Evolutionary conservation across 106 monocot species (phyloP).

Genomic region (Platanthera guangdongensis): DNA sequence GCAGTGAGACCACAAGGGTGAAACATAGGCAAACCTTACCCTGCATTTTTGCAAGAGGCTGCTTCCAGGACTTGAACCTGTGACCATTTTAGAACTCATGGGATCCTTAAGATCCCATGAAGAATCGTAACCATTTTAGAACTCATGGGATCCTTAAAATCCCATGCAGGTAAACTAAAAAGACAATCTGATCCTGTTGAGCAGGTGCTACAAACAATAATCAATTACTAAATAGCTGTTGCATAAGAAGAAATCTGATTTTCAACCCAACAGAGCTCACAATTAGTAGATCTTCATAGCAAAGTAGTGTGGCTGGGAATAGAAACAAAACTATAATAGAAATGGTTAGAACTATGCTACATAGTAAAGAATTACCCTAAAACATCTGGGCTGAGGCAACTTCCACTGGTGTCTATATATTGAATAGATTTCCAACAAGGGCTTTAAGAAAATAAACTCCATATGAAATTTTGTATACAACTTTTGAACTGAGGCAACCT

Average conservation of each 20-base stretch:
- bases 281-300: neutral
- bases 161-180: neutral
- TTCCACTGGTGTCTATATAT: neutral
- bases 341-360: neutral
- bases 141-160: neutral
- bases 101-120: conserved; percentile 6
- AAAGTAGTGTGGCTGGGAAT: neutral
- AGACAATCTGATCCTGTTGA: neutral
- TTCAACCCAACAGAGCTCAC: no score
- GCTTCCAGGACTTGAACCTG: no score
- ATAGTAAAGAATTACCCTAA: neutral
- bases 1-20: no score
- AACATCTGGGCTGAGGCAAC: neutral
- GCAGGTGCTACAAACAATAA: neutral
- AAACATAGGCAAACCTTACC: no score
- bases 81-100: neutral
- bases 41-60: no score
- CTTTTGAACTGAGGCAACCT: conserved; percentile 5
- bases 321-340: neutral
- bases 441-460: neutral
- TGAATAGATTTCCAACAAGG: no score
- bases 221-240: neutral
- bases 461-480: neutral
- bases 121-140: neutral
- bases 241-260: no score